These are phyloP conservation scores for Malus orientalis DNA, from an alignment of 306 rosid species.

Conservation along the genomic window DNA sequence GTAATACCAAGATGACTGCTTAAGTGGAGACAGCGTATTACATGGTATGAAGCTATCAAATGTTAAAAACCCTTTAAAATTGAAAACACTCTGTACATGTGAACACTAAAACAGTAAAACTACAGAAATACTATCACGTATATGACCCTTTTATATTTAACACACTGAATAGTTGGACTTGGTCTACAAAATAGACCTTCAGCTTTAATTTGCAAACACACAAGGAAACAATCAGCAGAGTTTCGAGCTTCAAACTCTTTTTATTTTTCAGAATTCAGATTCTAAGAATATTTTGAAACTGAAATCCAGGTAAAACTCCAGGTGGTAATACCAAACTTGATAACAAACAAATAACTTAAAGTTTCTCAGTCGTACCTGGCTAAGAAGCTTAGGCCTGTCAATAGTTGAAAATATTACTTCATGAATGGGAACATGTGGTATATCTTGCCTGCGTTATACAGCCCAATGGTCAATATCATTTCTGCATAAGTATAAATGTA, in stretches of 20 bases:
- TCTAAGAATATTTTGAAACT: background rate
- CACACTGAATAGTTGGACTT: background rate
- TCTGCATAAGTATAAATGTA: background rate
- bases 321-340: background rate
- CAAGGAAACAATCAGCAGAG: background rate
- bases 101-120: background rate
- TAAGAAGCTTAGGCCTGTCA: conserved; percentile 96
- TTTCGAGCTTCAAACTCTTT: background rate
- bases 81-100: background rate
- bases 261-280: background rate
- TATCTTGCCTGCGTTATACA: conserved; percentile 62
- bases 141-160: background rate
- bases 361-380: conserved; percentile 61
- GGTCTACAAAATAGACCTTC: background rate
- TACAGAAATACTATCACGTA: background rate
- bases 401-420: conserved; percentile 89
- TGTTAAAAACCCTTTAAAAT: background rate
- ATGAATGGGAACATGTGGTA: conserved; percentile 42
- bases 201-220: background rate
- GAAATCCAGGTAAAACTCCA: background rate
- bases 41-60: background rate
- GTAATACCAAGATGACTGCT: conserved; percentile 1
- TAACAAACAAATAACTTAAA: background rate
- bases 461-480: conserved; percentile 20
- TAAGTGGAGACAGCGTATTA: background rate